Evolutionary conservation across 768 basidiomycete species (phyloP).

Genomic region (Coprinopsis strossmayeri): DNA sequence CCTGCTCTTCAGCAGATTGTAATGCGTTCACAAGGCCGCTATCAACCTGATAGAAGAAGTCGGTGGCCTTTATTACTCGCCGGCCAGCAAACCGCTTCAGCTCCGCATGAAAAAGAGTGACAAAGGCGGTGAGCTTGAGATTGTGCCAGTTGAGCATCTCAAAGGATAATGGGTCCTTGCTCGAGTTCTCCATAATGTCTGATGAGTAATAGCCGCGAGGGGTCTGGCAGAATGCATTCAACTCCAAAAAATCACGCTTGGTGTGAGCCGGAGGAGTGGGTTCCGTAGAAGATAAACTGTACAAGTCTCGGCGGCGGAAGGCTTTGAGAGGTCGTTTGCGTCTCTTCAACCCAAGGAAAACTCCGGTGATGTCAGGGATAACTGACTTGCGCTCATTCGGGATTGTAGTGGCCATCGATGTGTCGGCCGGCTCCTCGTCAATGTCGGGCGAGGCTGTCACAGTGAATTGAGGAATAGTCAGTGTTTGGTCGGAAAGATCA

Average conservation of each 20-base stretch:
- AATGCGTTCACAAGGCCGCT: background rate
- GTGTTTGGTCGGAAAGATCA: background rate
- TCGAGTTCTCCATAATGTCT: too few species aligned
- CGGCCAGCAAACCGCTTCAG: background rate
- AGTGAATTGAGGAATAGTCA: background rate
- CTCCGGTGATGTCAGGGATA: too few species aligned
- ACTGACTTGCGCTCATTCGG: background rate
- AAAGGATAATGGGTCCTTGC: too few species aligned
- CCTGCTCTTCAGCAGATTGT: background rate
- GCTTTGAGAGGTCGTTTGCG: too few species aligned
- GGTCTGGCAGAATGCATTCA: too few species aligned
- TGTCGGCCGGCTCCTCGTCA: background rate
- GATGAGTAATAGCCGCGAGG: too few species aligned
- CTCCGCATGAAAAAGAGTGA: background rate
- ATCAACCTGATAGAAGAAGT: background rate
- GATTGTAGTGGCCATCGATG: background rate
- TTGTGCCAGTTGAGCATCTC: background rate
- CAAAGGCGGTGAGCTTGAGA: background rate
- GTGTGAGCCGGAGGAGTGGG: too few species aligned
- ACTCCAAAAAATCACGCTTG: too few species aligned
- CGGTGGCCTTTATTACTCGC: background rate
- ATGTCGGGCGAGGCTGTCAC: background rate
- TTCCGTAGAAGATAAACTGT: too few species aligned
- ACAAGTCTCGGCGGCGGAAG: too few species aligned
- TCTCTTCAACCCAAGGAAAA: too few species aligned